Conservation (phyloP, 2,329 filamentous ascomycete genomes). For the Aureobasidium sp. region DNA sequence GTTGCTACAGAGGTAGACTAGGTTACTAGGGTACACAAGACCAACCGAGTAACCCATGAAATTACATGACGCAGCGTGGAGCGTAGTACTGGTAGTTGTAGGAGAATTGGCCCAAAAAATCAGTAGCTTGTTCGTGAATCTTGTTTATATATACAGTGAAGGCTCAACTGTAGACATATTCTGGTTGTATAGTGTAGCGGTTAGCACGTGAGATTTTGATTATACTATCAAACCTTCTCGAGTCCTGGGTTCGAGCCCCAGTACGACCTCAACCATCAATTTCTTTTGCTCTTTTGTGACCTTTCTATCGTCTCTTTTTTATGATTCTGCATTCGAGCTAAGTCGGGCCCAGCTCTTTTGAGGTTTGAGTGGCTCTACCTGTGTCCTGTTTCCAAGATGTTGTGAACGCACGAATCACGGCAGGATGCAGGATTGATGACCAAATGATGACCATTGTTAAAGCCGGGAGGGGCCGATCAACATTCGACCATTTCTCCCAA, state of each 20-base stretch:
- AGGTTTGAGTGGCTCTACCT: not conserved
- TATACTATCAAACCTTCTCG: not conserved
- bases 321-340: not conserved
- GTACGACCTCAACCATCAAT: not conserved
- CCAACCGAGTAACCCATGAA: too few relatives aligned
- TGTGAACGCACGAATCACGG: not conserved
- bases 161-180: too few relatives aligned
- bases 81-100: too few relatives aligned
- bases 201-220: constrained; percentile 15
- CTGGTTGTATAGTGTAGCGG: constrained; percentile 16
- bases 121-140: too few relatives aligned
- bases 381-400: not conserved
- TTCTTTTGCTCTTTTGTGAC: not conserved
- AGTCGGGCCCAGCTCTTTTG: not conserved
- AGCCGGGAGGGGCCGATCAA: constrained; percentile 9
- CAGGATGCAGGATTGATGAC: constrained; percentile 3
- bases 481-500: not conserved
- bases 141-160: too few relatives aligned
- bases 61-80: too few relatives aligned
- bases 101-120: too few relatives aligned
- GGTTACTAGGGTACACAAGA: not conserved
- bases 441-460: constrained; percentile 5
- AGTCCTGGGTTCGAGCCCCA: constrained; percentile 11
- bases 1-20: not conserved
- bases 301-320: not conserved